Evolutionary conservation across 176 grass and related monocot genomes (phyloP).

Genomic region (Paspalum vaginatum): DNA sequence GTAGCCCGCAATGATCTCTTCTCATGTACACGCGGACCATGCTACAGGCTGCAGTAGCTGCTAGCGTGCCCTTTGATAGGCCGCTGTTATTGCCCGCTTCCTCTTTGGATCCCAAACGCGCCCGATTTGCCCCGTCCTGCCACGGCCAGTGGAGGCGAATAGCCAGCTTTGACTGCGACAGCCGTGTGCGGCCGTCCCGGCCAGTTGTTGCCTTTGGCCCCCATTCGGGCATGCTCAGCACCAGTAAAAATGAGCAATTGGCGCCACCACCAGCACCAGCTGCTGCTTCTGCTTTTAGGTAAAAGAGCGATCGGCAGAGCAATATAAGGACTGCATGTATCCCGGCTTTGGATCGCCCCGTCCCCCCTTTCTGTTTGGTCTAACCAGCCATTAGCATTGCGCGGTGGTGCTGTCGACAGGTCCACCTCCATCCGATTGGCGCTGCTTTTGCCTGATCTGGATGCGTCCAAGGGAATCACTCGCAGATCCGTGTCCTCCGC

Average conservation of each 20-base stretch:
- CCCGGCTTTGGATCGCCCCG: neutral
- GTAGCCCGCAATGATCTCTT: no score
- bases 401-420: neutral
- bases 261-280: no score
- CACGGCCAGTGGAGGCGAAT: neutral
- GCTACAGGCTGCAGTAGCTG: no score
- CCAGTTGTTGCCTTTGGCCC: neutral
- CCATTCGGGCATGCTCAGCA: neutral
- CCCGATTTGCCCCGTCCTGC: slow-evolving; percentile 57
- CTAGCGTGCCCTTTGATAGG: no score
- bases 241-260: no score
- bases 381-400: neutral
- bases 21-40: no score
- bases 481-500: no score
- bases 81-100: neutral
- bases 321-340: neutral
- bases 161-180: neutral
- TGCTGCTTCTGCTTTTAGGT: no score
- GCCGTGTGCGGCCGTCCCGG: neutral
- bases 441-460: neutral
- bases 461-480: neutral
- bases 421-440: neutral
- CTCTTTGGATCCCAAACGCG: slow-evolving; percentile 16
- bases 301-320: neutral
- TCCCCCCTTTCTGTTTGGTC: neutral